Evolutionary conservation across 768 basidiomycete species (phyloP), one percentile per base, ranked within the genome.

Genomic region (Lactifluus piperatus): DNA sequence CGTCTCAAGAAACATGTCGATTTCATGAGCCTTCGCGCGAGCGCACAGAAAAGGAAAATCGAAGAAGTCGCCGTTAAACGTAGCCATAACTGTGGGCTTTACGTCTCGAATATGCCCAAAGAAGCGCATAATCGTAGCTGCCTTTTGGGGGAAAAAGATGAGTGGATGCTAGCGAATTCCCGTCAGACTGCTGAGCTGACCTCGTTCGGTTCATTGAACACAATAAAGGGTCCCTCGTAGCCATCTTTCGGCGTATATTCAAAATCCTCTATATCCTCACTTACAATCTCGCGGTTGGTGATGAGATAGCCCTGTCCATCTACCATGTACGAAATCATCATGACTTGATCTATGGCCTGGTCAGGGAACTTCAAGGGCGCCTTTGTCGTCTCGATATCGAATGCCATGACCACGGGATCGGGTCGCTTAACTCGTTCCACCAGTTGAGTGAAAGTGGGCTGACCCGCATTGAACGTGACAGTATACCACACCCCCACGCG

Each of bases 281-380:
- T 85, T 58, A 98, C 92, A 51, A 98, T 97, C 64, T 99, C 97
- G 44, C 97, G 81, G 67, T 98, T 98, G 22, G 93, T 97, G 72
- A 99, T 97, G 62, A 99, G 81, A 69, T 89, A 99, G 0, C 97
- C 97, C 71, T 94, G 91, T 0, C 94, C 95, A 69, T 99, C 97
- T 18, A 99, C 77, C 94, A 99, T 98, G 73, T 98, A 99, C 45
- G 97, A 99, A 63, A 99, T 98, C 97, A 99, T 99, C 95, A 99
- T 99, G 67, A 99, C 93, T 70, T 97, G 94, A 75, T 98, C 97
- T 26, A 91, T 86, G 7, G 84, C 81, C 65, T 94, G 88, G 74
- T 98, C 97, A 1, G 97, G 95, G 69, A 98, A 98, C 72, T 98
- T 98, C 67, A 98, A 83, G n/a, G 97, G 95, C n/a, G 91, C 88